Percentiles rank a stretch among this genome's conserved stretches.
Evolutionary conservation across 768 basidiomycete species (phyloP).

Genomic region (Lyophyllum decastes): DNA sequence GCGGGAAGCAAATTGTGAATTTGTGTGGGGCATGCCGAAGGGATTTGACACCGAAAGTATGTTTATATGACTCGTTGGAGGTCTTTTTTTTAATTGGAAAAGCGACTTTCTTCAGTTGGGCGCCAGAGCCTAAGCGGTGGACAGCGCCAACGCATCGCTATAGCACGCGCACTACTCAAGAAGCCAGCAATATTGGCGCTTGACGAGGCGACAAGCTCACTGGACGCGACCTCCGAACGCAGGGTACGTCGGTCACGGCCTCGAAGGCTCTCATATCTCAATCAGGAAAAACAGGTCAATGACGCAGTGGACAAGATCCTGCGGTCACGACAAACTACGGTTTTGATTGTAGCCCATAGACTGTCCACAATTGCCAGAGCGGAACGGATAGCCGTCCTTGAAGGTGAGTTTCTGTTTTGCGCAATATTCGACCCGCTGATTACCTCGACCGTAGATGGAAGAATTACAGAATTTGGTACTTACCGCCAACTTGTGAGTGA

Average conservation of each 20-base stretch:
- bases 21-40: conserved; percentile 91
- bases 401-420: conserved; percentile 47
- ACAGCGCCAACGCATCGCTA: conserved; percentile 79
- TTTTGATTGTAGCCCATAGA: conserved; percentile 87
- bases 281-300: conserved; percentile 56
- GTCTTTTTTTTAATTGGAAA: not conserved
- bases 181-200: conserved; percentile 86
- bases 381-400: conserved; percentile 87
- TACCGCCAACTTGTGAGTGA: conserved; percentile 71
- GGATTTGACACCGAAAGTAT: conserved; percentile 92
- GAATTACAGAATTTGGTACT: conserved; percentile 79
- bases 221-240: conserved; percentile 89
- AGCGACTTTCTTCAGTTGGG: conserved; percentile 47
- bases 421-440: not conserved
- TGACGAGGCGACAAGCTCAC: conserved; percentile 87
- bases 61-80: conserved; percentile 22
- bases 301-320: conserved; percentile 90
- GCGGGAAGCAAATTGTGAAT: conserved; percentile 92
- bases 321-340: conserved; percentile 76
- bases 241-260: conserved; percentile 43
- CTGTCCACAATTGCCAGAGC: conserved; percentile 89
- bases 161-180: conserved; percentile 85
- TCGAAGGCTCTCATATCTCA: not conserved
- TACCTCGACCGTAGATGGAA: conserved; percentile 52
- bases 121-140: conserved; percentile 75